Evolutionary conservation across 306 rosid species (phyloP).

Genomic region (Quercus rubra): DNA sequence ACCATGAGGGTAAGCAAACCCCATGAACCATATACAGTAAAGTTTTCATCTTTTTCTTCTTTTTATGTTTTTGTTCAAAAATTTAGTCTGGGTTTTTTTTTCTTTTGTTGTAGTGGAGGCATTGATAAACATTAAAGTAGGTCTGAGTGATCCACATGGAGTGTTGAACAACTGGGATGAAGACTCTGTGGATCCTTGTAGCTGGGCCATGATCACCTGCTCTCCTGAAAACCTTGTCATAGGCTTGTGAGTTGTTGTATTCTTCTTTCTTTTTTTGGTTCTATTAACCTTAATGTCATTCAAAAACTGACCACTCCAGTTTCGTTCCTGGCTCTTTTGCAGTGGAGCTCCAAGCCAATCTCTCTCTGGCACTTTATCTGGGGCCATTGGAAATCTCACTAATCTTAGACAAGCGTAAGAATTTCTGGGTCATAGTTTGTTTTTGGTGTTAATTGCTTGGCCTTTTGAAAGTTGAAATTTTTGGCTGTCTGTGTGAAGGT

Average conservation of each 20-base stretch:
- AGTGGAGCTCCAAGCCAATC: slow-evolving; percentile 97
- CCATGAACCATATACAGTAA: neutral
- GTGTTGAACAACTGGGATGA: slow-evolving; percentile 84
- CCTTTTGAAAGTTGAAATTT: neutral
- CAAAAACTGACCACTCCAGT: neutral
- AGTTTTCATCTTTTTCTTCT: neutral
- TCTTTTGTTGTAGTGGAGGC: slow-evolving; percentile 56
- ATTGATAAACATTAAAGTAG: slow-evolving; percentile 49
- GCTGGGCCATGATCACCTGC: slow-evolving; percentile 94
- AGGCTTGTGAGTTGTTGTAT: slow-evolving; percentile 60
- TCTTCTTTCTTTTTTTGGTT: neutral
- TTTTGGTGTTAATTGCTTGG: neutral
- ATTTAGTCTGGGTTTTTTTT: neutral
- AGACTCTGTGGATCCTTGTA: slow-evolving; percentile 93
- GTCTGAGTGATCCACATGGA: slow-evolving; percentile 73
- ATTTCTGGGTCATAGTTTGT: neutral
- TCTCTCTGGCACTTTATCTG: slow-evolving; percentile 78
- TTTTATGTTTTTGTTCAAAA: neutral
- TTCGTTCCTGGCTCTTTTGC: slow-evolving; percentile 10
- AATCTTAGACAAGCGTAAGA: slow-evolving; percentile 90
- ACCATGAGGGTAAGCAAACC: slow-evolving; percentile 67
- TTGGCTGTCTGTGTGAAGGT: slow-evolving; percentile 35
- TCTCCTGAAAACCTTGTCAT: slow-evolving; percentile 66
- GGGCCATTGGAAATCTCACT: slow-evolving; percentile 70
- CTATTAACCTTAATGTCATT: neutral